Conservation (phyloP, 2,329 filamentous ascomycete species). For the Xylariaceae sp. region DNA sequence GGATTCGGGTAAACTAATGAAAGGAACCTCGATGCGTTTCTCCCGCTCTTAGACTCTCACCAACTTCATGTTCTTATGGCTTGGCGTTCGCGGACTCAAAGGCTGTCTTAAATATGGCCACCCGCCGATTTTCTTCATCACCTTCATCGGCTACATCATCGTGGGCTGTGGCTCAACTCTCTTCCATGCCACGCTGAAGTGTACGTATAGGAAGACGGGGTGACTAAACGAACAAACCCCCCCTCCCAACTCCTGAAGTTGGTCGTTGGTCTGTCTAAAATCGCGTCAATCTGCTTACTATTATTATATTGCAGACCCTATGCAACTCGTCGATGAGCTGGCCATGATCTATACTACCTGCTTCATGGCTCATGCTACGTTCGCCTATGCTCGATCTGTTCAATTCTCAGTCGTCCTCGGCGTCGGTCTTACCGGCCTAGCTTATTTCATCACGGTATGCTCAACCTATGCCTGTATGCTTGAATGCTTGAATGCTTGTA, state of each 20-base stretch:
- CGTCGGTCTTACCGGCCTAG: constrained; percentile 48
- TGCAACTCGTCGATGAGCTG: constrained; percentile 56
- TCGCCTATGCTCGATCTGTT: constrained; percentile 59
- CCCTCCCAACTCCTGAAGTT: neutral
- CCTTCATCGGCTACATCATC: constrained; percentile 48
- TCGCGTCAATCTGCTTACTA: too few species aligned
- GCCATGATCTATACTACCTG: constrained; percentile 57
- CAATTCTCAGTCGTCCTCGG: constrained; percentile 50
- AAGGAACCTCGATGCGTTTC: neutral
- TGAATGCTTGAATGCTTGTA: too few species aligned
- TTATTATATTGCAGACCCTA: constrained; percentile 39
- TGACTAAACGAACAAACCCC: neutral
- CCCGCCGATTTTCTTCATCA: constrained; percentile 67
- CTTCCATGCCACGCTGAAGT: constrained; percentile 54
- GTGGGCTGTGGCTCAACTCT: constrained; percentile 51
- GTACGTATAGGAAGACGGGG: constrained; percentile 32
- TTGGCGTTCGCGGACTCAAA: constrained; percentile 68
- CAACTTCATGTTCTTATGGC: constrained; percentile 73
- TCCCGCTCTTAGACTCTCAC: constrained; percentile 56
- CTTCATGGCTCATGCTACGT: constrained; percentile 59
- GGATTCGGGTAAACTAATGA: neutral
- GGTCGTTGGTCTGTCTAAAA: too few species aligned
- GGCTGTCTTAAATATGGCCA: constrained; percentile 69
- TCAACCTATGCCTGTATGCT: constrained; percentile 21
- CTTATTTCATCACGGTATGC: constrained; percentile 63